Evolutionary conservation across 192 early-diverging fungal species (phyloP), one percentile per base, ranked within the genome.

Genomic region (Polychytrium aggregatum): DNA sequence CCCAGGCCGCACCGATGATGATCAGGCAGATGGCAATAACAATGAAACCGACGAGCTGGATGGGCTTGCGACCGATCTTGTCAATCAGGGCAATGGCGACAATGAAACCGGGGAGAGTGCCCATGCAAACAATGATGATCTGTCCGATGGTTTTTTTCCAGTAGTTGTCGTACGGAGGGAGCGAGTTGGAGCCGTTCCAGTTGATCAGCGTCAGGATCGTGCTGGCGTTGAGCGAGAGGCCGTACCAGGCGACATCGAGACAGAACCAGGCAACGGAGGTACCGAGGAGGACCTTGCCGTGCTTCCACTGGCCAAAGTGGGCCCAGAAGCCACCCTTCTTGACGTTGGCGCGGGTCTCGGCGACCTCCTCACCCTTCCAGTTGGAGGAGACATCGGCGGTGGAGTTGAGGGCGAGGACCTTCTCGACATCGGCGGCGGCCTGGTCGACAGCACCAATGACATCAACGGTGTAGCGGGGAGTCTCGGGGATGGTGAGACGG

Each of bases 91-190:
- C 84, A 52, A 98, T 89, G 3, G 86, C 69, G 60, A 98, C 71
- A 87, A 86, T 93, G 82, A 96, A 98, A 37, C 95, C 95, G 29
- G 95, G 95, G 7, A 98, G 57, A 38, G 63, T 65, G 33, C 65
- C 65, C 34, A 49, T 40, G 37, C 54, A 63, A 34, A 86, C 85
- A 61, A 98, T 82, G 57, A 92, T 92, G 56, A 92, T 76, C 74
- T 85, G 92, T 52, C 95, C 95, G 56, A 90, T 63, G 20, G 87
- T 65, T 37, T 55, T 63, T 18, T 52, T 39, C 48, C 55, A 64
- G 52, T 43, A 29, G 18, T n/a, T n/a, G n/a, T n/a, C n/a, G n/a
- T n/a, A n/a, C n/a, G n/a, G n/a, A n/a, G n/a, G n/a, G n/a, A n/a
- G n/a, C n/a, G n/a, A n/a, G n/a, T n/a, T n/a, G n/a, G n/a, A n/a